Conservation (phyloP, 768 basidiomycete species). For the Leccinellum albellum region DNA sequence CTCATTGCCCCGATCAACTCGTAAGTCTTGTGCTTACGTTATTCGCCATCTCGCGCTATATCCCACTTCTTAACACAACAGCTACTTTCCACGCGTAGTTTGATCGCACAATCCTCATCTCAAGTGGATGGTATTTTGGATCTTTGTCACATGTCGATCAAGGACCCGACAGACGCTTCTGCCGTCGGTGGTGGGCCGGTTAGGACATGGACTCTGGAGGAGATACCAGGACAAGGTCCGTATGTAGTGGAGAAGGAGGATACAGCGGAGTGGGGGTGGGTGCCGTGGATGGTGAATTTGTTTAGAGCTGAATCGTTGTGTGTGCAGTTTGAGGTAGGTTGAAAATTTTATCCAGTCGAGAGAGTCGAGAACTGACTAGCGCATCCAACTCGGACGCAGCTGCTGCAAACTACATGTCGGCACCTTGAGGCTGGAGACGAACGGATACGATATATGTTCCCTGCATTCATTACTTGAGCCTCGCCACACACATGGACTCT, state of each 20-base stretch:
- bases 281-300: constrained; percentile 95
- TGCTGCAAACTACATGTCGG: constrained; percentile 85
- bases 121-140: constrained; percentile 92
- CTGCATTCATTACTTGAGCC: constrained; percentile 46
- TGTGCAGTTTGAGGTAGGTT: constrained; percentile 79
- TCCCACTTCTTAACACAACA: constrained; percentile 81
- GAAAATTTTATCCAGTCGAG: rapidly evolving
- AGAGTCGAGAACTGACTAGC: background rate
- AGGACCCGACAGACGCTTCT: constrained; percentile 59
- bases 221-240: constrained; percentile 53
- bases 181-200: no score
- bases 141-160: constrained; percentile 86
- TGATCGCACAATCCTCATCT: constrained; percentile 94
- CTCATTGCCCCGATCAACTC: constrained; percentile 92
- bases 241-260: constrained; percentile 57
- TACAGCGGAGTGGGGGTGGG: constrained; percentile 97
- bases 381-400: constrained; percentile 39
- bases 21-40: constrained; percentile 97
- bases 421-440: constrained; percentile 94
- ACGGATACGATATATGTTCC: constrained; percentile 81
- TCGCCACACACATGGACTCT: constrained; percentile 92
- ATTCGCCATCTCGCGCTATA: constrained; percentile 91
- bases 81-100: constrained; percentile 84
- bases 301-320: constrained; percentile 85
- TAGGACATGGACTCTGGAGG: constrained; percentile 32